Evolutionary conservation across 106 monocot genomes (phyloP).

Genomic region (Allium sativum): DNA sequence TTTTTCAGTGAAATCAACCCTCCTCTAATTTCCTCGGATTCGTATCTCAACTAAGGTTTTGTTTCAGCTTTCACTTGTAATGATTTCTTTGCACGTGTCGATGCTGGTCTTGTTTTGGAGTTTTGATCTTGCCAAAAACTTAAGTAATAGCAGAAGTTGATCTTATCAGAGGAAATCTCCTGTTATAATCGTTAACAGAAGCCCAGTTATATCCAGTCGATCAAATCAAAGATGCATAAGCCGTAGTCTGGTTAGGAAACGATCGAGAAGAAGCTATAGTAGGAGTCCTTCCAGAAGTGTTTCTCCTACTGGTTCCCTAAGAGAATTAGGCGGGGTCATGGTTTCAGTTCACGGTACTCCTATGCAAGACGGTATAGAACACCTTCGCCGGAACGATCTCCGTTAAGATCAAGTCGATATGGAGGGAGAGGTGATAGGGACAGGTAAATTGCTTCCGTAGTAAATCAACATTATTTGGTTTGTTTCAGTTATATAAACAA

Average conservation of each 20-base stretch:
- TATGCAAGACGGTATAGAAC: constrained; percentile 82
- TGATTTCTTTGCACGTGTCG: too few species aligned
- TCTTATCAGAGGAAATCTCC: constrained; percentile 7
- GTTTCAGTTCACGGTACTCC: constrained; percentile 76
- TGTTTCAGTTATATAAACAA: not conserved
- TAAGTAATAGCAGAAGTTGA: constrained; percentile 39
- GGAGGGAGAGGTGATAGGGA: constrained; percentile 65
- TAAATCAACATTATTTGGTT: not conserved
- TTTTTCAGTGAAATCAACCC: too few species aligned
- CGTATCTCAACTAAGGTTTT: too few species aligned
- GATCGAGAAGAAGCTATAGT: constrained; percentile 28
- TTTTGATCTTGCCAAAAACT: too few species aligned
- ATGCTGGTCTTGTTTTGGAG: too few species aligned
- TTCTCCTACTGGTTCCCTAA: constrained; percentile 84
- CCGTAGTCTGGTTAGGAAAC: constrained; percentile 23
- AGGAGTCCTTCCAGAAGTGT: constrained; percentile 69
- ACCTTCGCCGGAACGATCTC: constrained; percentile 74
- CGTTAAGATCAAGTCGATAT: constrained; percentile 56
- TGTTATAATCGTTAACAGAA: constrained; percentile 10
- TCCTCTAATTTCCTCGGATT: too few species aligned
- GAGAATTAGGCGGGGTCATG: constrained; percentile 76
- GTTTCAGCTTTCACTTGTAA: too few species aligned
- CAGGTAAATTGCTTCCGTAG: constrained; percentile 21
- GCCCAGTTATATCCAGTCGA: constrained; percentile 22
- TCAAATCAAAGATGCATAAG: constrained; percentile 28